Evolutionary conservation across 1,284 basidiomycete genomes (phyloP), one percentile per base, ranked within the genome.

Genomic region (Rhodotorula sp.): DNA sequence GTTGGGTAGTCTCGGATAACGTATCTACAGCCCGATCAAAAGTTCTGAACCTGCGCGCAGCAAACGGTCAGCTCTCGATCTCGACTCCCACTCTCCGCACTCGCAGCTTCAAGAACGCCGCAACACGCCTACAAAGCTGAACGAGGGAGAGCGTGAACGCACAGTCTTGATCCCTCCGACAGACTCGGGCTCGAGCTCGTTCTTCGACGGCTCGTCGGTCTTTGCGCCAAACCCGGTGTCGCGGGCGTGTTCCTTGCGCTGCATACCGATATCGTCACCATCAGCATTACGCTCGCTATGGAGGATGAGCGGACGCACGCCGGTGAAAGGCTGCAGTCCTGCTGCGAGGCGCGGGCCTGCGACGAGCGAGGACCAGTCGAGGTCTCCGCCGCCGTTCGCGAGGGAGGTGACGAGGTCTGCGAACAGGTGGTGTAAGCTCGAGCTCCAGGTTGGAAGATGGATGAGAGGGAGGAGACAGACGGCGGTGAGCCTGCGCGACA

Each of bases 401-500:
- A 63, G 39, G 8, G 68, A 34, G 11, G 74, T 74, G 59, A 74
- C 68, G 39, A 76, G 54, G 39, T 74, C 59, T 55, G 52, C 4
- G 52, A 29, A n/a, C n/a, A n/a, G 66, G 3, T 53, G 29, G 22
- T 9, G 30, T 15, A 3, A 39, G 32, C 2, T 19, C 2, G 36
- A 27, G 9, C n/a, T 4, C 24, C 9, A 17, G 32, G 7, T 2
- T 24, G 17, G 1, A 29, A 24, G 10, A 44, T 4, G 49, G 7
- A 29, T 22, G 11, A 24, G 7, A 0, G 32, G 30, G 27, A 10
- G 24, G 6, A 24, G 19, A n/a, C 58, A 19, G 32, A 63, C 60
- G 60, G 49, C 51, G 57, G 27, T 62, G 67, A 20, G 88, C 89
- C 59, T 60, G 59, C 8, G 46, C 11, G 24, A 15, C n/a, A 6